Evolutionary conservation across 2,329 filamentous ascomycete genomes (phyloP).

Genomic region (Aspergillus pseudonomiae): DNA sequence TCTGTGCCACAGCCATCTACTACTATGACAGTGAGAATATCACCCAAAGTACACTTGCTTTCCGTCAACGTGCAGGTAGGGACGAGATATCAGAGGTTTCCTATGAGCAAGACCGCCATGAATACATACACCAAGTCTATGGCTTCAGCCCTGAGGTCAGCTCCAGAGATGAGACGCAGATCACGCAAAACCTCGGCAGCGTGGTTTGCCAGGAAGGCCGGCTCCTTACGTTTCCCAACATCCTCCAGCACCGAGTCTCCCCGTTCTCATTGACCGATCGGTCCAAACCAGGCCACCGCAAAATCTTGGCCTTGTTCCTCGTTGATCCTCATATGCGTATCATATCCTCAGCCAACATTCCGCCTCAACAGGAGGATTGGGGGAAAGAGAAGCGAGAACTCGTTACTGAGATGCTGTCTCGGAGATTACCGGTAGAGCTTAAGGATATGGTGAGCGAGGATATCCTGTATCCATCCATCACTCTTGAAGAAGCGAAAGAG

Average conservation of each 20-base stretch:
- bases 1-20: slow-evolving; percentile 65
- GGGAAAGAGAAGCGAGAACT: slow-evolving; percentile 29
- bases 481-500: slow-evolving; percentile 42
- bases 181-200: slow-evolving; percentile 15
- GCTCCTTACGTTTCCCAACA: slow-evolving; percentile 16
- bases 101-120: slow-evolving; percentile 7
- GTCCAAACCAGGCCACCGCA: slow-evolving; percentile 57
- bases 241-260: slow-evolving; percentile 55
- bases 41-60: slow-evolving; percentile 55
- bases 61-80: slow-evolving; percentile 45
- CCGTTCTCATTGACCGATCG: slow-evolving; percentile 55
- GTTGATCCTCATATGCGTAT: slow-evolving; percentile 59
- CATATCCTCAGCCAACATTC: slow-evolving; percentile 55
- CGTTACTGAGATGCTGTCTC: slow-evolving; percentile 15
- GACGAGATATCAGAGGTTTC: not conserved
- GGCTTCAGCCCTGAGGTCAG: slow-evolving; percentile 5
- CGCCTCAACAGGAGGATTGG: slow-evolving; percentile 56
- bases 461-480: slow-evolving; percentile 27
- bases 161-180: slow-evolving; percentile 18
- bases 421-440: slow-evolving; percentile 26
- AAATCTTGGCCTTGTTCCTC: slow-evolving; percentile 62
- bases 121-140: slow-evolving; percentile 6
- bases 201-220: slow-evolving; percentile 11
- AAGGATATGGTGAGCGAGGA: slow-evolving; percentile 31
- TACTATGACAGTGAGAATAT: slow-evolving; percentile 68